Conservation (phyloP, 257 asterid genomes). For the Gardenia jasminoides region DNA sequence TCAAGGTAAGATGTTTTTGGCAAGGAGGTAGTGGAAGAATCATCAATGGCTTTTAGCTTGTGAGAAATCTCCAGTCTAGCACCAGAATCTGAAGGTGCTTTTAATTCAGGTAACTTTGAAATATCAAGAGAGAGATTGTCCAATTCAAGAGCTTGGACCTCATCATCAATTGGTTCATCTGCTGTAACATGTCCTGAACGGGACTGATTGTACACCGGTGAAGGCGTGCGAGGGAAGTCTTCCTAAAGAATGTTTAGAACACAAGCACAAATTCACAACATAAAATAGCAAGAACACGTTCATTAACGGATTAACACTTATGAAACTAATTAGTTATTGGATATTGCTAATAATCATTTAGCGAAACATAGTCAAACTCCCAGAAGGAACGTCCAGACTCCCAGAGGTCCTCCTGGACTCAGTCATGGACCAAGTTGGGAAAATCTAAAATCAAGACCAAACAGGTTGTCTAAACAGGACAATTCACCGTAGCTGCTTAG, state of each 20-base stretch:
- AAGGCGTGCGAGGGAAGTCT: conserved; percentile 77
- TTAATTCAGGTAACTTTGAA: conserved; percentile 42
- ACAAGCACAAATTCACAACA: background rate
- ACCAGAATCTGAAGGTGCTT: conserved; percentile 29
- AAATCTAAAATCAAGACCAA: background rate
- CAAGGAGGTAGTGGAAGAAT: conserved; percentile 27
- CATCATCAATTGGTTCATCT: conserved; percentile 51
- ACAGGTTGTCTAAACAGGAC: background rate
- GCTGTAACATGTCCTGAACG: conserved; percentile 41
- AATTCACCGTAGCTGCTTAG: background rate
- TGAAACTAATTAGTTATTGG: background rate
- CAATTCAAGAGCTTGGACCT: conserved; percentile 44
- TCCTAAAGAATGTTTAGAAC: conserved; percentile 39
- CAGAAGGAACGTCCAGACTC: background rate
- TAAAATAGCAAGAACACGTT: conserved; percentile 2
- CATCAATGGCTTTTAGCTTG: conserved; percentile 29
- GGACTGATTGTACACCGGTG: conserved; percentile 65
- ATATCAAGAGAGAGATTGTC: conserved; percentile 48
- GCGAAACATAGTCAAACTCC: background rate
- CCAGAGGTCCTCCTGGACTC: background rate
- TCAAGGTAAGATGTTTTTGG: conserved; percentile 31
- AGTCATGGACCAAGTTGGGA: background rate
- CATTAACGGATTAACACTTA: background rate
- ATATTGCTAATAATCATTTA: background rate
- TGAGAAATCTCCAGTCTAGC: conserved; percentile 32